Conservation (phyloP, 2,329 filamentous ascomycete genomes). For the Aspergillus pseudoviridinutans region DNA sequence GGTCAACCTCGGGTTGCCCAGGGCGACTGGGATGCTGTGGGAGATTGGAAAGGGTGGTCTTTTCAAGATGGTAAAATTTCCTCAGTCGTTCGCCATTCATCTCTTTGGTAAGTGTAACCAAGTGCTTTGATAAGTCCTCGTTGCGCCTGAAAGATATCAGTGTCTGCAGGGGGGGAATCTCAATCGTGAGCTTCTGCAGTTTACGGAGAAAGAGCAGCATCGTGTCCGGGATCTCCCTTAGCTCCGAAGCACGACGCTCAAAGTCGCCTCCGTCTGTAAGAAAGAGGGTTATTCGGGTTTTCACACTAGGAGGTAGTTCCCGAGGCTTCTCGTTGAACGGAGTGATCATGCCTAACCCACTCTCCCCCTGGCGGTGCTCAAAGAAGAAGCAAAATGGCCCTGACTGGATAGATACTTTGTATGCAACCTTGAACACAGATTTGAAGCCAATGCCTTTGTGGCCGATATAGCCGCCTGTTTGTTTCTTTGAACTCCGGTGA, state of each 20-base stretch:
- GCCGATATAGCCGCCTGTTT: slow-evolving; percentile 18
- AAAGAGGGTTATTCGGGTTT: slow-evolving; percentile 1
- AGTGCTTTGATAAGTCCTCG: not conserved
- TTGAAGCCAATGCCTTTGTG: slow-evolving; percentile 31
- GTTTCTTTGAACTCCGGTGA: slow-evolving; percentile 33
- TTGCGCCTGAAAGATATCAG: not conserved
- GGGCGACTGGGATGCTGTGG: not conserved
- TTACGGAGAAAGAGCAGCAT: slow-evolving; percentile 4
- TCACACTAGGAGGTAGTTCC: not conserved
- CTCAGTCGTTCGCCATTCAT: no score
- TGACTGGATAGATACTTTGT: slow-evolving; percentile 3
- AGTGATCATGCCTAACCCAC: slow-evolving; percentile 2
- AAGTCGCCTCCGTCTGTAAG: not conserved
- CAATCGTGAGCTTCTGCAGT: not conserved
- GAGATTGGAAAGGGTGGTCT: not conserved
- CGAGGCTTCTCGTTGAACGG: not conserved
- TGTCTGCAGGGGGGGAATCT: not conserved
- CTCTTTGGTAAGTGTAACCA: no score
- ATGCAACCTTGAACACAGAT: slow-evolving; percentile 21
- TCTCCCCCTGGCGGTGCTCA: not conserved
- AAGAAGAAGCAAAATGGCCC: slow-evolving; percentile 3
- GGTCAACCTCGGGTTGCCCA: not conserved
- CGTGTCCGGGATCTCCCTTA: slow-evolving; percentile 3
- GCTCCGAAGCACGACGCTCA: not conserved
- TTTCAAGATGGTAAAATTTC: not conserved